Conservation (phyloP, 2,329 filamentous ascomycete genomes). For the Aureobasidium sp. region DNA sequence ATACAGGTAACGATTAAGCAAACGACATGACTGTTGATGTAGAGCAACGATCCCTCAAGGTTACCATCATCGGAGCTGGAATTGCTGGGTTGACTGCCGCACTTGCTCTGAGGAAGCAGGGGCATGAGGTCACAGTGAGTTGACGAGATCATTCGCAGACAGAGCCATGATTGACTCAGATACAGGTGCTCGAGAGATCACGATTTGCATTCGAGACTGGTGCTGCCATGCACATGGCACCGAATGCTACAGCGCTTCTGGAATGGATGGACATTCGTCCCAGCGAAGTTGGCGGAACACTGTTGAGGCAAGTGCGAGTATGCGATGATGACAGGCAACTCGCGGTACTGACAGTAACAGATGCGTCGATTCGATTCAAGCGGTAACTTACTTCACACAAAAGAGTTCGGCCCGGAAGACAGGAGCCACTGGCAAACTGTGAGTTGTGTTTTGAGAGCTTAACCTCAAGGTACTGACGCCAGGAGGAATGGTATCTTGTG, state of each 20-base stretch:
- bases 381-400: neutral
- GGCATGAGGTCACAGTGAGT: conserved; percentile 7
- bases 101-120: conserved; percentile 12
- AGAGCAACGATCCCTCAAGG: conserved; percentile 6
- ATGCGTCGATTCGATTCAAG: conserved; percentile 1
- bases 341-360: neutral
- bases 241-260: conserved; percentile 4
- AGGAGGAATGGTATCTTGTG: conserved; percentile 9
- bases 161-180: neutral
- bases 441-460: neutral
- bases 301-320: neutral
- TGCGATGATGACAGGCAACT: too few relatives aligned
- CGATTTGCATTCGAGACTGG: conserved; percentile 6
- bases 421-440: conserved; percentile 8
- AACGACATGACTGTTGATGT: neutral
- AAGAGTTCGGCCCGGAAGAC: neutral
- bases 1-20: neutral
- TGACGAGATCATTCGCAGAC: neutral
- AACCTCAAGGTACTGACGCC: neutral
- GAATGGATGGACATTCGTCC: conserved; percentile 9
- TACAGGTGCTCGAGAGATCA: conserved; percentile 8
- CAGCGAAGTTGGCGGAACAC: conserved; percentile 7
- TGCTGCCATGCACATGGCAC: conserved; percentile 12
- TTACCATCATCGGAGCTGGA: conserved; percentile 14
- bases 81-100: conserved; percentile 15